Conservation (phyloP, 2,329 filamentous ascomycete genomes). For the Alternaria arbusti region DNA sequence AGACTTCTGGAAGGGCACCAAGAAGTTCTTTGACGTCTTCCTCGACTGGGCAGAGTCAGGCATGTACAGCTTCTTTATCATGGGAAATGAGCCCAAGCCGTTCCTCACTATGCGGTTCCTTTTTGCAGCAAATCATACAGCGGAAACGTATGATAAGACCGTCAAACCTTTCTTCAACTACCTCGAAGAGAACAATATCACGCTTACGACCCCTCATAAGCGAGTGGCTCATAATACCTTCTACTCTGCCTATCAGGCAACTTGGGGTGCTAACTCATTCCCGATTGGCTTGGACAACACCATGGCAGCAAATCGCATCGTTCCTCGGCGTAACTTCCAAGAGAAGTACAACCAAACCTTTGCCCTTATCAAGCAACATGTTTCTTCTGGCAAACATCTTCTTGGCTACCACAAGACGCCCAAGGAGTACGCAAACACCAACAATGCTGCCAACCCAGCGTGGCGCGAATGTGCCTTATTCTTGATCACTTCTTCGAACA, state of each 20-base stretch:
- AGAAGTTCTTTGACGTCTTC: constrained; percentile 20
- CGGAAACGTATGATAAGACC: constrained; percentile 17
- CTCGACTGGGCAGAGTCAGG: constrained; percentile 22
- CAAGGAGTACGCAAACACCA: constrained; percentile 12
- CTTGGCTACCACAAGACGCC: constrained; percentile 26
- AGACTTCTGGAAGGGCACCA: constrained; percentile 16
- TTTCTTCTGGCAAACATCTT: constrained; percentile 12
- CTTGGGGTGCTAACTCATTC: constrained; percentile 22
- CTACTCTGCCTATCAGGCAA: constrained; percentile 23
- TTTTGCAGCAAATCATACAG: constrained; percentile 23
- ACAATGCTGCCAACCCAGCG: constrained; percentile 29
- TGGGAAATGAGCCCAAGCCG: not conserved
- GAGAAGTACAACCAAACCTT: constrained; percentile 31
- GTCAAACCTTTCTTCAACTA: constrained; percentile 20
- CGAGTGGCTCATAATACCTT: too few relatives aligned
- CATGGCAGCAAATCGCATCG: constrained; percentile 33
- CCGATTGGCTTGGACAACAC: constrained; percentile 29
- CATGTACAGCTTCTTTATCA: constrained; percentile 25
- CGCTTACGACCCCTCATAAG: too few relatives aligned
- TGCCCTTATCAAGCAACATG: constrained; percentile 51
- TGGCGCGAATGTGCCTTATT: constrained; percentile 28
- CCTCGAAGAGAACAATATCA: constrained; percentile 19
- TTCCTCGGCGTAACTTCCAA: constrained; percentile 32
- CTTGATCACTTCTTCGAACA: constrained; percentile 10
- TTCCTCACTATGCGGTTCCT: constrained; percentile 13